Conservation (phyloP, 2,329 filamentous ascomycete species). For the Colletotrichum sp. region DNA sequence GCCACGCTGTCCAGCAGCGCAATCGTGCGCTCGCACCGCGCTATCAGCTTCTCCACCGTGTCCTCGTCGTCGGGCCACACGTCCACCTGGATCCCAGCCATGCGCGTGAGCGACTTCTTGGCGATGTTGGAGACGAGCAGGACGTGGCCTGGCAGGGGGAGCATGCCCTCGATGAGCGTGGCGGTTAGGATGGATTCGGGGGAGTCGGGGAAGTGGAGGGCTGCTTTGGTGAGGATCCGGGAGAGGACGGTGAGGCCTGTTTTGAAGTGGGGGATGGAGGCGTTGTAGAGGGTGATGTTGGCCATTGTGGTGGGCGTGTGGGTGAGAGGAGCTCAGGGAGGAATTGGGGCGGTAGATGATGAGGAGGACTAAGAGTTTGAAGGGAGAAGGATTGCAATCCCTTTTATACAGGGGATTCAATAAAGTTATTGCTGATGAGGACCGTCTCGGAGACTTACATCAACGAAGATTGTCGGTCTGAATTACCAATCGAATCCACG, state of each 20-base stretch:
- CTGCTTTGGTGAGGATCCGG: background rate
- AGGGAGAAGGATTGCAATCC: background rate
- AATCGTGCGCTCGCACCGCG: background rate
- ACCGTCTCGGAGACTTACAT: background rate
- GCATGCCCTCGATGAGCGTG: background rate
- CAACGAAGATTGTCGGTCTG: background rate
- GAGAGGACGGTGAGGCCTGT: background rate
- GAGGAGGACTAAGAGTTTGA: background rate
- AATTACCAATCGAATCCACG: background rate
- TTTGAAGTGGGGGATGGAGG: background rate
- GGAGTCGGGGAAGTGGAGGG: background rate
- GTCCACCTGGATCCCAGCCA: background rate
- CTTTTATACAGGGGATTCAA: rapidly evolving
- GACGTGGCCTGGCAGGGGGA: background rate
- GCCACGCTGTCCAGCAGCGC: background rate
- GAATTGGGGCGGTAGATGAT: background rate
- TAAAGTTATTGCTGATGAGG: background rate
- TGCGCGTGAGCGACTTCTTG: background rate
- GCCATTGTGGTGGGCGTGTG: background rate
- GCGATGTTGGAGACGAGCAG: background rate
- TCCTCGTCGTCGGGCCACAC: background rate
- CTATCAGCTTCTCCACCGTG: background rate
- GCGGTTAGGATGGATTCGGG: no score
- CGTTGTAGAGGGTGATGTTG: background rate
- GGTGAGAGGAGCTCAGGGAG: background rate